Evolutionary conservation across 129 eudicot genomes (phyloP).

Genomic region (Arctium lappa): DNA sequence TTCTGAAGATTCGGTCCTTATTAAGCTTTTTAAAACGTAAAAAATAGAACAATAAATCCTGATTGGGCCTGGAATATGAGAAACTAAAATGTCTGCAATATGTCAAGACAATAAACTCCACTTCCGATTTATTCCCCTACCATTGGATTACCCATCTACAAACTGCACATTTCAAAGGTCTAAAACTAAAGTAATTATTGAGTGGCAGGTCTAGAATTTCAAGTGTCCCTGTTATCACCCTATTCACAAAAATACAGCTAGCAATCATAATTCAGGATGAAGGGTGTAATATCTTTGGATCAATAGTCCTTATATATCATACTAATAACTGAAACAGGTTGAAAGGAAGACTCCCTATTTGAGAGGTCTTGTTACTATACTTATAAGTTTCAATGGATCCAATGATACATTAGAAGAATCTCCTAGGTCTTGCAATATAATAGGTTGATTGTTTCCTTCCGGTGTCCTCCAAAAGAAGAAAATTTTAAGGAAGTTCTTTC

Average conservation of each 20-base stretch:
- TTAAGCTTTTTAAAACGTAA: not conserved
- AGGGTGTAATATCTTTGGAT: not conserved
- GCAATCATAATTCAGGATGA: not conserved
- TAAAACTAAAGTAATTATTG: not conserved
- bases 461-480: not conserved
- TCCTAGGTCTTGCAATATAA: not conserved
- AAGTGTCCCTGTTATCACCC: not conserved
- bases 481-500: not conserved
- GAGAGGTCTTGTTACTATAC: not conserved
- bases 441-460: not conserved
- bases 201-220: not conserved
- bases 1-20: not conserved
- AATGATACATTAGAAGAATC: not conserved
- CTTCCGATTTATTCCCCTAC: not conserved
- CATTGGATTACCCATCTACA: slow-evolving; percentile 1
- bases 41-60: not conserved
- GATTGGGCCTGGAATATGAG: not conserved
- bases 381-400: not conserved
- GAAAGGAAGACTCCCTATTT: not conserved
- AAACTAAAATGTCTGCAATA: not conserved
- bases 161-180: not conserved
- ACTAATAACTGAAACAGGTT: not conserved
- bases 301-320: not conserved
- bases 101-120: not conserved
- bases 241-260: not conserved